Evolutionary conservation across 2,329 filamentous ascomycete genomes (phyloP).

Genomic region (Fusarium pseudonygamai): DNA sequence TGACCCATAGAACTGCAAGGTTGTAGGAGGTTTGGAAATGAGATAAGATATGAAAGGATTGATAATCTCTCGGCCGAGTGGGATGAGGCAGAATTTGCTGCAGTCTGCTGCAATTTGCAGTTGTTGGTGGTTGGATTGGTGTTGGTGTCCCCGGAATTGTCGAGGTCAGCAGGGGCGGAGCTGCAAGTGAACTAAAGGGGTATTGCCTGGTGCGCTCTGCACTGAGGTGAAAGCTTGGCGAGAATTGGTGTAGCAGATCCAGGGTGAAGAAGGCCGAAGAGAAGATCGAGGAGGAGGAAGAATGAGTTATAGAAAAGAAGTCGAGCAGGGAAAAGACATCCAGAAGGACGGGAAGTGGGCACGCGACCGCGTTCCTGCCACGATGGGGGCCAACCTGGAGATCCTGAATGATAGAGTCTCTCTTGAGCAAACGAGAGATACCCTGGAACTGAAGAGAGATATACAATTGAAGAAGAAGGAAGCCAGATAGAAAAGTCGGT

Average conservation of each 20-base stretch:
- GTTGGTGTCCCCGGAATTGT: neutral
- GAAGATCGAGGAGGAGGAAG: neutral
- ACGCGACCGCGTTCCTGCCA: neutral
- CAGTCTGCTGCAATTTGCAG: neutral
- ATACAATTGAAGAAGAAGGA: neutral
- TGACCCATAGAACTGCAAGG: slow-evolving; percentile 33
- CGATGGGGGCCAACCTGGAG: neutral
- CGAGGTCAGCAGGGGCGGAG: neutral
- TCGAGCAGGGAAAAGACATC: neutral
- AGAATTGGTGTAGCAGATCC: neutral
- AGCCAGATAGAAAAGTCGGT: slow-evolving; percentile 1
- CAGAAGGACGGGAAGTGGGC: slow-evolving; percentile 19
- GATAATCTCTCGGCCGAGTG: neutral
- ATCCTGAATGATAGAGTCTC: neutral
- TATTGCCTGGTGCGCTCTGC: neutral
- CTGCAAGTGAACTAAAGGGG: neutral
- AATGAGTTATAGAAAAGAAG: neutral
- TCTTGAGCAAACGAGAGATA: neutral
- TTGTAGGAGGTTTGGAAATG: slow-evolving; percentile 4
- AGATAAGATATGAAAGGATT: neutral
- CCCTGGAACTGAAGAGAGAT: no score
- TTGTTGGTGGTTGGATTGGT: neutral
- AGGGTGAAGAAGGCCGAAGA: neutral
- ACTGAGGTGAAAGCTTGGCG: neutral
- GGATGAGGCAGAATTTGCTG: neutral